Evolutionary conservation across 2,329 filamentous ascomycete genomes (phyloP), one percentile per base, ranked within the genome.

Genomic region (Arthrinium puccinioides): DNA sequence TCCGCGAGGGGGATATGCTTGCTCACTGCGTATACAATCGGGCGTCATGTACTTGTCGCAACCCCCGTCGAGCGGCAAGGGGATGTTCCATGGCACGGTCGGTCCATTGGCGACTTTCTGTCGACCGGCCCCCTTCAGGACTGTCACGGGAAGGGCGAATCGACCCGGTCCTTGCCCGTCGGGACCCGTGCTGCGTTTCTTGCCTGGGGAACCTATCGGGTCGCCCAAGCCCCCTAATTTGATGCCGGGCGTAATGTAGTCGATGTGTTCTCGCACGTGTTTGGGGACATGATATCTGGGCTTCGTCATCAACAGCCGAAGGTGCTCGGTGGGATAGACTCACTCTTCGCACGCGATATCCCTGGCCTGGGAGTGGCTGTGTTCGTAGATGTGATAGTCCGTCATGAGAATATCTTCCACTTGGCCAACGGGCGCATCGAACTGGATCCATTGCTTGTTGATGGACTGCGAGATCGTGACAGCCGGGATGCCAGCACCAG

Each of bases 231-330:
- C 45, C 41, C 57, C 56, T n/a, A 76, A 59, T 43, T 70, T 72
- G 44, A 74, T 65, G 13, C 71, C 72, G 0, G 73, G 73, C 1
- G 67, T 76, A 25, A 78, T 66, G 50, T 75, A 76, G 54, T 77
- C 72, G 36, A 77, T 59, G 40, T 76, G 69, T 9, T 59, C 44
- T 29, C 60, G 60, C 11, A 76, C 45, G 27, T 64, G 50, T 20
- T 59, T 57, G 1, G 72, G 72, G 5, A 76, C 54, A 40, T 72
- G 69, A 49, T 74, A 74, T 40, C 49, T 53, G 1, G 20, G 9
- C 19, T 19, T 3, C 23, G 23, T 16, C 10, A 7, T 10, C 7
- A 10, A 9, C 0, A 14, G 33, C 45, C 13, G 32, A 33, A n/a
- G n/a, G n/a, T n/a, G n/a, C n/a, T n/a, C n/a, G n/a, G n/a, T n/a